Percentiles rank a stretch among this genome's conserved stretches.
Conservation (phyloP, 768 basidiomycete species). For the Mycena chlorophos region DNA sequence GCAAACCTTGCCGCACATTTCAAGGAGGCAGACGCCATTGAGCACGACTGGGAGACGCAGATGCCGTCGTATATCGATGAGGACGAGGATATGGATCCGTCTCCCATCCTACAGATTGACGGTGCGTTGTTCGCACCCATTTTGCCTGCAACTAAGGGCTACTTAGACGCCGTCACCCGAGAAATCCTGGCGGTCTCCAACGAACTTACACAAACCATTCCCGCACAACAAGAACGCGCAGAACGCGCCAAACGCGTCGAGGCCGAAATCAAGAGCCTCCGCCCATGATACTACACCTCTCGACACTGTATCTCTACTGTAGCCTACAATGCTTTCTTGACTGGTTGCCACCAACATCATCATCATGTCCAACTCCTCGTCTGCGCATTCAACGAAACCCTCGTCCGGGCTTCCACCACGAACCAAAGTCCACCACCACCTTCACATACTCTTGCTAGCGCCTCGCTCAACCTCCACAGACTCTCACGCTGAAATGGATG, state of each 20-base stretch:
- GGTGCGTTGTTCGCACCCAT: constrained; percentile 19
- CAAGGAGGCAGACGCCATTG: constrained; percentile 33
- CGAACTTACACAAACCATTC: constrained; percentile 41
- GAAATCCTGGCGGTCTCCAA: constrained; percentile 10
- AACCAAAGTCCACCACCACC: too few species aligned
- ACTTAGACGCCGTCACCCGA: constrained; percentile 4
- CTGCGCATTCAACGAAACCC: too few species aligned
- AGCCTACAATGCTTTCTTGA: too few species aligned
- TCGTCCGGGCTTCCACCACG: too few species aligned
- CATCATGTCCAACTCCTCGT: too few species aligned
- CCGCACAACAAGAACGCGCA: constrained; percentile 52
- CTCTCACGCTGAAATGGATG: background rate
- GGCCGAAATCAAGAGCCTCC: constrained; percentile 50
- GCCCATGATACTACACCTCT: constrained; percentile 9
- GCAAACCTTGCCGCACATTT: constrained; percentile 32
- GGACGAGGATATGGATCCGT: background rate
- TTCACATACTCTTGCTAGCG: background rate
- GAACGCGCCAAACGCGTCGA: constrained; percentile 45
- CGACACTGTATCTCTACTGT: background rate
- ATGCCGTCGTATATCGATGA: constrained; percentile 6
- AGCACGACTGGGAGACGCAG: constrained; percentile 28
- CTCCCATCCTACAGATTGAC: constrained; percentile 18
- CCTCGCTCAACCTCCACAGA: background rate
- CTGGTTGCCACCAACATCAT: too few species aligned
- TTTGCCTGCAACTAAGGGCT: background rate